Evolutionary conservation across 108 stramenopile species (phyloP).

Genomic region (Cyclotella baltica): DNA sequence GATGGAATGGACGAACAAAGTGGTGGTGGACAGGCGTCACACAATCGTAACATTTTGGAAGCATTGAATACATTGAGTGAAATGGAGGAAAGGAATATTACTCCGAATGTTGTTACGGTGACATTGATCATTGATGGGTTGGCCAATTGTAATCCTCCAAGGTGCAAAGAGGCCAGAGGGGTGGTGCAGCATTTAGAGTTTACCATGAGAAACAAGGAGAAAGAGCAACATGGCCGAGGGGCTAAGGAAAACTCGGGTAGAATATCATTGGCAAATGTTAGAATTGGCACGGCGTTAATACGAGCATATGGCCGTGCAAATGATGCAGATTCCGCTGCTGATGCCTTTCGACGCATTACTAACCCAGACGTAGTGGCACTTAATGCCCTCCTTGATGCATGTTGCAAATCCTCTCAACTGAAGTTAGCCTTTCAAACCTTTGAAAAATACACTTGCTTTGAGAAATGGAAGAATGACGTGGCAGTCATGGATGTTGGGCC

Average conservation of each 20-base stretch:
- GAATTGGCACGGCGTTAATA: slow-evolving; percentile 73
- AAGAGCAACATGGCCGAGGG: slow-evolving; percentile 1
- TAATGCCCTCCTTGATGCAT: slow-evolving; percentile 79
- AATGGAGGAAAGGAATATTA: slow-evolving; percentile 64
- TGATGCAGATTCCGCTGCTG: slow-evolving; percentile 63
- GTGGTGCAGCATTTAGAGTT: slow-evolving; percentile 61
- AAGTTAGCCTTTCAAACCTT: slow-evolving; percentile 67
- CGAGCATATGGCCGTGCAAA: slow-evolving; percentile 61
- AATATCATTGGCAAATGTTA: slow-evolving; percentile 55
- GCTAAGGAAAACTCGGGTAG: slow-evolving; percentile 3
- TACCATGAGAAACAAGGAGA: neutral
- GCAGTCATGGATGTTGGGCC: neutral
- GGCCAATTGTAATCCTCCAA: slow-evolving; percentile 64
- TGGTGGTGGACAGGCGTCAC: slow-evolving; percentile 13
- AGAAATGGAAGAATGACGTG: slow-evolving; percentile 23
- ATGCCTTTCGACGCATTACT: slow-evolving; percentile 54
- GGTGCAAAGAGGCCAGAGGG: slow-evolving; percentile 66
- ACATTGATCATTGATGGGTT: slow-evolving; percentile 72
- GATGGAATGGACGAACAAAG: slow-evolving; percentile 10
- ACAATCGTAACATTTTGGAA: slow-evolving; percentile 53
- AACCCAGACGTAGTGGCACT: slow-evolving; percentile 76
- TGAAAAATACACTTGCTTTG: slow-evolving; percentile 52
- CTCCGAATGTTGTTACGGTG: slow-evolving; percentile 69
- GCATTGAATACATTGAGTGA: slow-evolving; percentile 54
- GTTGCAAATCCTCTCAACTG: slow-evolving; percentile 59